phyloP scores from a whole-genome alignment of 345 rosid species.

The Raphanus sativus region DNA sequence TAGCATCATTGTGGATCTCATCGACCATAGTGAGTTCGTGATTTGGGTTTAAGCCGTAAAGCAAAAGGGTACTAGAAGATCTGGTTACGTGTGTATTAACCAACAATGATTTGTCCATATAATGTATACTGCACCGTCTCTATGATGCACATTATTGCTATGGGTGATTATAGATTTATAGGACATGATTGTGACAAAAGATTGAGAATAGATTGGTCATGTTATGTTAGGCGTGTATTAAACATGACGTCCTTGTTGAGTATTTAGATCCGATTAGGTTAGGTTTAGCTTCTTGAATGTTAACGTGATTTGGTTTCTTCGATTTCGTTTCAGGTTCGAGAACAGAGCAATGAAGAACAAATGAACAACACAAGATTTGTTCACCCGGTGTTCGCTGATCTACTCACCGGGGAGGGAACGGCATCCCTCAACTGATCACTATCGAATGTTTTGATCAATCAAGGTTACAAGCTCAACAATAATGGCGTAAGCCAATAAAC shows the following conservation, averaged over 20 bases:
- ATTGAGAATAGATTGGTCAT: slow-evolving; percentile 23
- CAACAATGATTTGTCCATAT: slow-evolving; percentile 1
- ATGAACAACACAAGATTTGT: no score
- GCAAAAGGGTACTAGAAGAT: slow-evolving; percentile 5
- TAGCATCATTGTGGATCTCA: not conserved
- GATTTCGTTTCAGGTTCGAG: no score
- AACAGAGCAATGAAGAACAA: no score
- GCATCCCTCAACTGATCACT: no score
- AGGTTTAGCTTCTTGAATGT: no score
- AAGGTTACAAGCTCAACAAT: no score
- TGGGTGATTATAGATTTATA: not conserved
- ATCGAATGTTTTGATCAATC: no score
- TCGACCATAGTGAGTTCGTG: not conserved
- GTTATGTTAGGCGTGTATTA: slow-evolving; percentile 29
- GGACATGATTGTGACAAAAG: slow-evolving; percentile 30
- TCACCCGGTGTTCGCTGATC: no score
- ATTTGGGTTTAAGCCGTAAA: not conserved
- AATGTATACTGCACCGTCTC: slow-evolving; percentile 1
- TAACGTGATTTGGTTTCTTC: no score
- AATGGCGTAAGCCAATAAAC: no score
- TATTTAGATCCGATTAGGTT: no score
- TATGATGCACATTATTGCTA: not conserved
- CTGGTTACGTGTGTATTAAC: slow-evolving; percentile 17
- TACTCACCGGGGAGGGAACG: no score
- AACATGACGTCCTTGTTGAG: not conserved